Evolutionary conservation across 2,329 filamentous ascomycete species (phyloP), one percentile per base, ranked within the genome.

Genomic region (Celoporthe dispersa): DNA sequence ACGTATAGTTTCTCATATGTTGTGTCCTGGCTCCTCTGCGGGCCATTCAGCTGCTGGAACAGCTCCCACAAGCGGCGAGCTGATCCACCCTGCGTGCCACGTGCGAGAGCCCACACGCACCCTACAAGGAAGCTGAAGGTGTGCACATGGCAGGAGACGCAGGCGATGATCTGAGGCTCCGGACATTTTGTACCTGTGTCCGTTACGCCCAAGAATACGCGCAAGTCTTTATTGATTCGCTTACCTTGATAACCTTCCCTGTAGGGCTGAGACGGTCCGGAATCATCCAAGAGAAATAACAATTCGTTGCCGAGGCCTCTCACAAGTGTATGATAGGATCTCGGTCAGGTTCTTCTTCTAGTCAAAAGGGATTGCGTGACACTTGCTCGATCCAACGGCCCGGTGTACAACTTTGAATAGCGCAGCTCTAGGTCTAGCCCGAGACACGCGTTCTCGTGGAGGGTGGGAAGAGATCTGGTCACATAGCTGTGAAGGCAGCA

Each of bases 221-320:
- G 66, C 62, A 55, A 28, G 48, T 64, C 28, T 28, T 31, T 25
- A 41, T 35, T 39, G 37, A 8, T 25, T 44, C 14, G 57, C 16
- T 64, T 51, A 31, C 41, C 16, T n/a, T 39, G 28, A 33, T 33
- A 68, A 68, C 67, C 67, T 68, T 68, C 67, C 67, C 12, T 60
- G 61, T 65, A 48, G 33, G 62, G 67, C 53, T 65, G 67, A 60
- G 3, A 12, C 31, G 35, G 6, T 19, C 25, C 39, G 7, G 19
- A 33, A 16, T 41, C 25, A 11, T 39, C n/a, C 16, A 51, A 35
- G 0, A 44, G 11, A 9, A 11, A 25, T 53, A 14, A 31, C 19
- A 39, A 25, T 16, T n/a, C 4, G 33, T 51, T 64, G 31, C 28
- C 63, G 19, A 53, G 41, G 44, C 31, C 31, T 16, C 9, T 25